Percentiles rank a stretch among this genome's conserved stretches.
Evolutionary conservation across 75 land plant genomes (phyloP).

Genomic region (Ceratopteris richardii): DNA sequence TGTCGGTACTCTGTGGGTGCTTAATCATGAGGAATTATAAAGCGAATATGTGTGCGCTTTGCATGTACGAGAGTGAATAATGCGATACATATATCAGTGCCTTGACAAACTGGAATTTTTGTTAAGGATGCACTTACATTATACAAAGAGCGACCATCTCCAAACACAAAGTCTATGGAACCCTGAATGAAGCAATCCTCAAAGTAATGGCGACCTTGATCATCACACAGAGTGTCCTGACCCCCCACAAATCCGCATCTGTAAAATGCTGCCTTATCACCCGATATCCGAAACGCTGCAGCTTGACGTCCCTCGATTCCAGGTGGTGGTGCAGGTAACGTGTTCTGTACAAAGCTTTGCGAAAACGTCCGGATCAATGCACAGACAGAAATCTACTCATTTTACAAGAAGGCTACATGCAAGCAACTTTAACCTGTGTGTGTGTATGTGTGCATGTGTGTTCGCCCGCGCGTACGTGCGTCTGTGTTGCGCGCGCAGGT

Average conservation of each 20-base stretch:
- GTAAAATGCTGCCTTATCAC: conserved; percentile 23
- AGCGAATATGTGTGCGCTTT: too few species aligned
- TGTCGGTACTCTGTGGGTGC: too few species aligned
- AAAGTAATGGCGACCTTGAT: conserved; percentile 29
- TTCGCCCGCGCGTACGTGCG: too few species aligned
- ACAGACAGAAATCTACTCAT: not conserved
- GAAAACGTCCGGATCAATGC: not conserved
- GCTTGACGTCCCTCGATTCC: conserved; percentile 20
- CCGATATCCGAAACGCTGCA: conserved; percentile 17
- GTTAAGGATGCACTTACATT: conserved; percentile 8
- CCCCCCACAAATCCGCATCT: conserved; percentile 22
- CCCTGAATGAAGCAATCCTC: conserved; percentile 30
- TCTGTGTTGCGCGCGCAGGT: too few species aligned
- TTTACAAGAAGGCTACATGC: too few species aligned
- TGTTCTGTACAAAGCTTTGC: conserved; percentile 3
- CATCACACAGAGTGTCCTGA: conserved; percentile 32
- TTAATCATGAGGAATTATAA: too few species aligned
- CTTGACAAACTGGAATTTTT: not conserved
- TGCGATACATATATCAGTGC: too few species aligned
- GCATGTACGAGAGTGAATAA: too few species aligned
- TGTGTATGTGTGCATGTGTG: too few species aligned
- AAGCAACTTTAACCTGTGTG: too few species aligned
- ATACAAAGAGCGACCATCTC: conserved; percentile 28
- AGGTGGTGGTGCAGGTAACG: conserved; percentile 17
- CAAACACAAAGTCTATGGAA: conserved; percentile 29